phyloP scores from a whole-genome alignment of 2,329 filamentous ascomycete genomes.

The Metarhizium brunneum region DNA sequence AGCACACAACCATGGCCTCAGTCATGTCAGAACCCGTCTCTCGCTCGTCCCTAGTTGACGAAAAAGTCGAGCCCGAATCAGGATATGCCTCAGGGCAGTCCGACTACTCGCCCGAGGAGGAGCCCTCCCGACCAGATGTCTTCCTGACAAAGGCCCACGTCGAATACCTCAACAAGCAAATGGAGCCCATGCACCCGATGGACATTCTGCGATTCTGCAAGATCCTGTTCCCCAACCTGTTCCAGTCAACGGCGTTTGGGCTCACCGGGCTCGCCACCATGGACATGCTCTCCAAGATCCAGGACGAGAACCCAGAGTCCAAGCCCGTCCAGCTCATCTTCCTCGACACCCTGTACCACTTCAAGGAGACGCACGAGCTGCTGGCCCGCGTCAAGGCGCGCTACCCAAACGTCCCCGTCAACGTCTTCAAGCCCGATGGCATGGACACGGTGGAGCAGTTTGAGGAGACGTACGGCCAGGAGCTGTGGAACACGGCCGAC shows the following conservation, averaged over 20 bases:
- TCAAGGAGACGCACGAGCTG: slow-evolving; percentile 65
- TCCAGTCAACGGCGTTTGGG: slow-evolving; percentile 77
- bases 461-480: slow-evolving; percentile 69
- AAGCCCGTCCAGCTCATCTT: slow-evolving; percentile 62
- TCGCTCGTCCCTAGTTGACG: slow-evolving; percentile 27
- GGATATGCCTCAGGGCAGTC: slow-evolving; percentile 63
- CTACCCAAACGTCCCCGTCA: slow-evolving; percentile 73
- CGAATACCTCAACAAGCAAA: slow-evolving; percentile 80
- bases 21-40: slow-evolving; percentile 28
- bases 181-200: slow-evolving; percentile 80
- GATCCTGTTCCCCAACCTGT: slow-evolving; percentile 81
- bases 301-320: slow-evolving; percentile 50
- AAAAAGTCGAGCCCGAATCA: slow-evolving; percentile 56
- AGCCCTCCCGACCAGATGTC: slow-evolving; percentile 55
- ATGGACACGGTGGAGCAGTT: slow-evolving; percentile 68
- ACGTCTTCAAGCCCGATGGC: slow-evolving; percentile 82
- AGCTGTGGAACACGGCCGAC: slow-evolving; percentile 75
- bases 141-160: slow-evolving; percentile 83
- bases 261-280: slow-evolving; percentile 73
- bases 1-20: not conserved
- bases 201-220: slow-evolving; percentile 91
- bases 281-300: slow-evolving; percentile 75
- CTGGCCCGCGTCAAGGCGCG: slow-evolving; percentile 63
- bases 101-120: slow-evolving; percentile 27
- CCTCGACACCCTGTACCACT: slow-evolving; percentile 78